Base-by-base conservation (phyloP, 179 eudicot genomes). In the Dionaea muscipula region DNA sequence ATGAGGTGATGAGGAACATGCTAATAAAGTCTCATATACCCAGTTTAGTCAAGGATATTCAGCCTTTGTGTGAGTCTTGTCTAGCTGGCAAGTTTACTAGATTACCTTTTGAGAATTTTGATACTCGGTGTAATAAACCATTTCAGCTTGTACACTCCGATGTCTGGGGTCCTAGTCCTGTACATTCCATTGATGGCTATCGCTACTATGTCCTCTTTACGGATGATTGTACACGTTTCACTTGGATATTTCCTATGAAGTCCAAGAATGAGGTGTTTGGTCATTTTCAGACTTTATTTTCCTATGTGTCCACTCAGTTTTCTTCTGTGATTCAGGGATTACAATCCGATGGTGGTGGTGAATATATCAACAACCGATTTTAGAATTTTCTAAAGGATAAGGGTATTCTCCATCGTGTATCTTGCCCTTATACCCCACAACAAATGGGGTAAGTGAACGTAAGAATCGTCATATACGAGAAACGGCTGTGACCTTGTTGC, bases 191-290 rank as follows among this genome's bases (percentile, higher is more conserved):
- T 23, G 14, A 11, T 33, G 55, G 63, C 14, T 28, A 11, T 35
- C 6, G 33, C 14, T 59, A 46, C 18, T 59, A 47, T 48, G 18
- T 59, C 7, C 35, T 45, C 26, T 13, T 48, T 31, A 55, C 22
- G 23, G 54, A 59, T 35, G 47, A 59, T 26, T 33, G 22, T 37
- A 17, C 47, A 13, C 4, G 47, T 1, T 20, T 27, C 18, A 35
- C 41, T 23, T 45, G 40, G 53, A 28, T 28, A 0, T 36, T 35
- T 22, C 31, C 31, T 11, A 17, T 53, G 43, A 11, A 10, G 18
- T 17, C 13, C 14, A 53, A 53, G 19, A 11, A n/a, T 53, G 56
- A 53, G 17, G 26, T 38, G 31, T 20, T 16, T 14, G 23, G 13
- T 25, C 38, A 23, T 13, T n/a, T 26, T 24, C 27, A 12, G 62